These are phyloP conservation scores for Aspergillus biplanus DNA, from an alignment of 495 filamentous ascomycete species.

Conservation along the genomic window DNA sequence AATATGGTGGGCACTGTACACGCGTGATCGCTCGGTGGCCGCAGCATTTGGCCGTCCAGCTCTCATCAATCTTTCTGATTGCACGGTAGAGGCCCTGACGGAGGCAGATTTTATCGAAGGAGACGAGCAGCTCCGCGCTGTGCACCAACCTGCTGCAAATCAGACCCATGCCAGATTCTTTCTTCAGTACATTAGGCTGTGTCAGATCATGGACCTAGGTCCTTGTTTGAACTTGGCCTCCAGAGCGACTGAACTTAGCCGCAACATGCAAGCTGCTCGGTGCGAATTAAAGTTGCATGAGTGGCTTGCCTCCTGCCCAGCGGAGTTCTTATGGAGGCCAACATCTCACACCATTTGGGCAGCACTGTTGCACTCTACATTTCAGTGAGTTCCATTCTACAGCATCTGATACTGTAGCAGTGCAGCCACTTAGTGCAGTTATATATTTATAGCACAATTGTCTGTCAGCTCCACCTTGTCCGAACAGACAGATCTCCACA, in stretches of 20 bases:
- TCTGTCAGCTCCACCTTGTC: conserved; percentile 81
- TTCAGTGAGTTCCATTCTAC: conserved; percentile 80
- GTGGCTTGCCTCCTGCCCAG: conserved; percentile 87
- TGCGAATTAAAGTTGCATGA: conserved; percentile 89
- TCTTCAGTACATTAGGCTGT: conserved; percentile 87
- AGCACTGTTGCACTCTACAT: conserved; percentile 83
- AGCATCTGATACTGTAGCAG: no score
- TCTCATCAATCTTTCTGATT: conserved; percentile 82
- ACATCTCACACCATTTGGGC: conserved; percentile 84
- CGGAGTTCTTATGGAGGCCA: conserved; percentile 76
- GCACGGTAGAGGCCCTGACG: conserved; percentile 85
- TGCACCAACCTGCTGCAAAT: conserved; percentile 61
- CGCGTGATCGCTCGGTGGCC: conserved; percentile 28
- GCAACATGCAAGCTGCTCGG: conserved; percentile 77
- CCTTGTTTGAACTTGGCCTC: conserved; percentile 81
- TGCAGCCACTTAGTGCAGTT: no score
- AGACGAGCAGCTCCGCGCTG: no score
- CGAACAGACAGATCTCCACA: conserved; percentile 82
- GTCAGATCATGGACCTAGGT: conserved; percentile 91
- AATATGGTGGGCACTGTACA: conserved; percentile 42
- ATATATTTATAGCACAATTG: conserved; percentile 84
- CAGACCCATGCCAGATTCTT: conserved; percentile 88
- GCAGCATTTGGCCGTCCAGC: conserved; percentile 28
- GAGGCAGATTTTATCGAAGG: conserved; percentile 89
- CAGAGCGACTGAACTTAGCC: conserved; percentile 69